Conservation (phyloP, 2,329 filamentous ascomycete genomes). For the Ophiocordyceps unilateralis region DNA sequence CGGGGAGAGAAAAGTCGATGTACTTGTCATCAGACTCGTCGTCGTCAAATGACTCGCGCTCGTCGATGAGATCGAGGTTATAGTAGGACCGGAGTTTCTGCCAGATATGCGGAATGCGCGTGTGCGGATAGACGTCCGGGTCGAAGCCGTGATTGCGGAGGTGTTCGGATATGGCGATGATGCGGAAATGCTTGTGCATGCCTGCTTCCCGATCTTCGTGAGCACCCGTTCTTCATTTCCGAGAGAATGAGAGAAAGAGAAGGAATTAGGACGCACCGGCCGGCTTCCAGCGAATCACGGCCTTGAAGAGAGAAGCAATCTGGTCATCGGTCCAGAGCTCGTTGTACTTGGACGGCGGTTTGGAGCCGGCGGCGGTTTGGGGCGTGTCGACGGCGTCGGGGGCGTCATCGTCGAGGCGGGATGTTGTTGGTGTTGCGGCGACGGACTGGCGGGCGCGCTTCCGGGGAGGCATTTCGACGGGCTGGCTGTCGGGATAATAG, state of each 20-base stretch:
- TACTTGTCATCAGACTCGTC: constrained; percentile 42
- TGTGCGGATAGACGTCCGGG: constrained; percentile 55
- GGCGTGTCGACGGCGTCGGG: background rate
- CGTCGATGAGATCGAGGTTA: constrained; percentile 71
- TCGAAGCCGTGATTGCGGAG: constrained; percentile 67
- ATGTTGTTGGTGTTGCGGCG: background rate
- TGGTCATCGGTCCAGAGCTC: constrained; percentile 94
- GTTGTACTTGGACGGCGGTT: constrained; percentile 16
- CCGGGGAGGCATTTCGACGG: background rate
- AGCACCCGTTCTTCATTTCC: background rate
- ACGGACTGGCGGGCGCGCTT: background rate
- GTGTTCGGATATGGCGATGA: constrained; percentile 70
- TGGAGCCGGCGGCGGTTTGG: background rate
- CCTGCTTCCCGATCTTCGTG: constrained; percentile 27
- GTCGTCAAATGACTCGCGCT: constrained; percentile 56
- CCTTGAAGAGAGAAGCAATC: constrained; percentile 81
- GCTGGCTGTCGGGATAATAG: too few species aligned
- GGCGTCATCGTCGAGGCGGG: background rate
- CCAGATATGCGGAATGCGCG: constrained; percentile 83
- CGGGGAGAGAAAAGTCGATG: constrained; percentile 47
- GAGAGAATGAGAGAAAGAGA: background rate
- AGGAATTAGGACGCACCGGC: constrained; percentile 40
- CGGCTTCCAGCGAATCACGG: constrained; percentile 89
- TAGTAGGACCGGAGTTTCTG: constrained; percentile 69
- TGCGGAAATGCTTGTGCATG: constrained; percentile 87